phyloP scores from a whole-genome alignment of 352 stramenopile species.

The Aphanomyces astaci region DNA sequence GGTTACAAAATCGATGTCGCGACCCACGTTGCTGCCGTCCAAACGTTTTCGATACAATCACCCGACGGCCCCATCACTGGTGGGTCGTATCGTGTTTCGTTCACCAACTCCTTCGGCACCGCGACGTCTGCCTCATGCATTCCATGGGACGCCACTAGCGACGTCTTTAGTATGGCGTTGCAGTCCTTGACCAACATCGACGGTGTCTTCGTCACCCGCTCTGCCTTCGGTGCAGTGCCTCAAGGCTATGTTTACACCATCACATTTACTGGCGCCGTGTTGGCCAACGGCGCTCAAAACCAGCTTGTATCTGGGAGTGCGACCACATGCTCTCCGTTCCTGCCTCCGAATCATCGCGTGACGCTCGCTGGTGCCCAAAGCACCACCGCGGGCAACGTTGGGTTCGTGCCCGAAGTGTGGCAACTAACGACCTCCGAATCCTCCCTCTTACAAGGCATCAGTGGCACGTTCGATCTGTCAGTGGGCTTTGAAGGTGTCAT shows the following conservation, averaged over 20 bases:
- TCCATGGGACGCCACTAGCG: conserved; percentile 56
- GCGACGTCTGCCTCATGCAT: conserved; percentile 42
- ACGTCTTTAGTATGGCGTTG: conserved; percentile 58
- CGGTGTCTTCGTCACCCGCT: conserved; percentile 48
- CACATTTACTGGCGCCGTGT: conserved; percentile 52
- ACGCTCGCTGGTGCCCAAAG: conserved; percentile 41
- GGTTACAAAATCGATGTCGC: conserved; percentile 75
- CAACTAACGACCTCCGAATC: conserved; percentile 43
- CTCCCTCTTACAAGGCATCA: conserved; percentile 30
- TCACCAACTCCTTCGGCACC: conserved; percentile 33
- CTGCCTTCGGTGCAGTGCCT: conserved; percentile 34
- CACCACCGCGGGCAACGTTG: conserved; percentile 30
- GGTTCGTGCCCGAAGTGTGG: conserved; percentile 59
- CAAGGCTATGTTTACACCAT: conserved; percentile 67
- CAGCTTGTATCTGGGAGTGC: conserved; percentile 44
- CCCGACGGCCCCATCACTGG: conserved; percentile 43
- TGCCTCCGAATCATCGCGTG: conserved; percentile 43
- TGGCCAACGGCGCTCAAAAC: conserved; percentile 47
- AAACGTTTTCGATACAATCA: conserved; percentile 50
- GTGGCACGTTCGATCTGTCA: conserved; percentile 62
- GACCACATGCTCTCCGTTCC: conserved; percentile 30
- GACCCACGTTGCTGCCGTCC: conserved; percentile 54
- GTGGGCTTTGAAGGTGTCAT: conserved; percentile 61
- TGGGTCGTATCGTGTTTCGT: conserved; percentile 51
- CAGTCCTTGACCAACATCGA: conserved; percentile 63